Evolutionary conservation across 2,329 filamentous ascomycete genomes (phyloP), one percentile per base, ranked within the genome.

Genomic region (Sphaerostilbella broomeana): DNA sequence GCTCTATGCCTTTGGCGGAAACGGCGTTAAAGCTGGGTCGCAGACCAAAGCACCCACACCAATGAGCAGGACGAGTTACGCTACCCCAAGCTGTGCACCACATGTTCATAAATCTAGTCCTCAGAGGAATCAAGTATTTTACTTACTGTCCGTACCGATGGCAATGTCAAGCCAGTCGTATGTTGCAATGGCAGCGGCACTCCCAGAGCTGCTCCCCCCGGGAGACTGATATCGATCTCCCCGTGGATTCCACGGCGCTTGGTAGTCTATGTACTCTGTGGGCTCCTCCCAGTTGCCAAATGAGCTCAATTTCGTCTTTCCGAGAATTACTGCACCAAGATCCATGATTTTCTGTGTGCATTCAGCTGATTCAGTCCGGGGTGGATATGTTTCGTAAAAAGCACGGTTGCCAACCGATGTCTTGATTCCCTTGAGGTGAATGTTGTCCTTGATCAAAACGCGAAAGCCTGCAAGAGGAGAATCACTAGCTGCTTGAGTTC

Each of bases 261-360:
- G 32, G 13, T 35, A 35, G 20, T 35, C 32, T 6, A 20, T 35
- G 12, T 35, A 35, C 15, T 35, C 32, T n/a, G 20, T 35, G 7
- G 32, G 32, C 20, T 35, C 32, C 4, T 35, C 32, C 32, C 32
- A 35, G 4, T 35, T 35, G 3, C 32, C 32, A 25, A 35, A 35
- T 1, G 32, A 35, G 1, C 1, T 25, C 32, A 35, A 11, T 4
- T 35, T 35, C 8, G 32, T 35, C 12, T 35, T 35, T 13, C 32
- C 32, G 20, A 35, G 2, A 9, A 35, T 8, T 3, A 35, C 20
- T 2, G 3, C 32, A 1, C 32, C 33, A 5, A 9, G 19, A 5
- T 35, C 6, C 4, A 35, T 10, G 5, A 35, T 4, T 8, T 19
- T 35, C 13, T 35, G 21, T 13, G 25, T 16, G 7, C 19, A 25